Evolutionary conservation across 176 grass and related monocot genomes (phyloP), one percentile per base, ranked within the genome.

Genomic region (Bothriochloa decipiens): DNA sequence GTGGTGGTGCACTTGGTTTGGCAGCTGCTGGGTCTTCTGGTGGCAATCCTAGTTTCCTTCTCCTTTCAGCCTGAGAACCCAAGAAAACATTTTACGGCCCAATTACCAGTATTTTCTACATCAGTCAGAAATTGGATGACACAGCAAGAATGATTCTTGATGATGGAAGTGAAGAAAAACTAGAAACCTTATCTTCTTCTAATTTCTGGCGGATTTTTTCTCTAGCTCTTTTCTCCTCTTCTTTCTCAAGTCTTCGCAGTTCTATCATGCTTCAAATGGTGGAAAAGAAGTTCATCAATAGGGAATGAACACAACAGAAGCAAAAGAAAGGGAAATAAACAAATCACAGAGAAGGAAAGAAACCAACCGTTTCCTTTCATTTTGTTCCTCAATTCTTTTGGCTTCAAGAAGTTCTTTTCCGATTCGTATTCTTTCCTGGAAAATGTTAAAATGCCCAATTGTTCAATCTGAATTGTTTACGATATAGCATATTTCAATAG

Each of bases 371-470:
- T 96, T 96, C 72, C 96, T 90, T 88, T 95, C 93, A 90, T 99
- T 99, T 46, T 90, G 84, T 85, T 96, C 96, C 86, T 99, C 93
- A 29, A 96, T 99, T 85, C 88, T 95, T 46, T 99, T 99, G 58
- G 91, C 96, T 94, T 99, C 96, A 61, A 99, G 83, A 79, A 99
- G 91, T 80, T 96, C 96, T 92, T 96, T 99, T 82, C 93, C 96
- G 17, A 94, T 94, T 45, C 96, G 86, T 77, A 99, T 91, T 11
- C 93, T 90, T 75, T 99, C 93, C 96, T 99, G 80, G 28, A 90
- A 58, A 79, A 74, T 75, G 64, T 2, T 32, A 57, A 66, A 67
- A 72, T 27, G 23, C 7, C 35, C 73, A 42, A 61, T 4, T 58
- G 1, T 37, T 60, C 65, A 27, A 27, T 67, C 14, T 57, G 45